Evolutionary conservation across 176 grass and related monocot species (phyloP).

Genomic region (Lolium rigidum): DNA sequence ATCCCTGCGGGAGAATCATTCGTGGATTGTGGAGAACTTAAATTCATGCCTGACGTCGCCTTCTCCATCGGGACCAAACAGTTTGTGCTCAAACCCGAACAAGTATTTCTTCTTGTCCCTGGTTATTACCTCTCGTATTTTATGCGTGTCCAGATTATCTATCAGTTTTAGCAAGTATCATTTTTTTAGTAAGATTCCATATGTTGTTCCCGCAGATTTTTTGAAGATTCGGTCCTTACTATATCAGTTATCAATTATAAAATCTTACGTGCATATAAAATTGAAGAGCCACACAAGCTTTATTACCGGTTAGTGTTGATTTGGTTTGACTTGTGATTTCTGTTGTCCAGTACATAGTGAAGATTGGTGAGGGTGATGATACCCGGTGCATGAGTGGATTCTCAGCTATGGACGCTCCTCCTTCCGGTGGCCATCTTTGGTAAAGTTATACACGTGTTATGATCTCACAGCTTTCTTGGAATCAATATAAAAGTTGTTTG

Average conservation of each 20-base stretch:
- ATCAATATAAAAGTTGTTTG: not conserved
- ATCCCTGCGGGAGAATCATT: constrained; percentile 82
- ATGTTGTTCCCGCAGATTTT: constrained; percentile 22
- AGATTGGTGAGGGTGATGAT: constrained; percentile 59
- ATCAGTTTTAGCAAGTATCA: not conserved
- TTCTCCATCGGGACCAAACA: constrained; percentile 80
- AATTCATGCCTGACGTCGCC: constrained; percentile 73
- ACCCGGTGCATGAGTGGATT: constrained; percentile 89
- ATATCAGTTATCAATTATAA: not conserved
- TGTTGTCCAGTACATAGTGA: constrained; percentile 69
- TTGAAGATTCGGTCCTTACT: not conserved
- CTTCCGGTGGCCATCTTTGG: constrained; percentile 83
- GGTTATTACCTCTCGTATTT: not conserved
- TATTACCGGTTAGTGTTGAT: not conserved
- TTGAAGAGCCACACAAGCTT: no score
- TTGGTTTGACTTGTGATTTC: constrained; percentile 17
- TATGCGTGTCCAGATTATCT: not conserved
- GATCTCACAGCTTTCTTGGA: not conserved
- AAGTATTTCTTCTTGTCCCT: constrained; percentile 51
- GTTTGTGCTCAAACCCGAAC: constrained; percentile 75
- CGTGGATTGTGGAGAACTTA: constrained; percentile 64
- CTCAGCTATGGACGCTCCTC: constrained; percentile 79
- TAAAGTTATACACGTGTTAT: constrained; percentile 38
- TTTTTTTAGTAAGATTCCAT: not conserved
- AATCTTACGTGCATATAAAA: not conserved